Evolutionary conservation across 2,329 filamentous ascomycete genomes (phyloP).

Genomic region (Penicillium oxalicum): DNA sequence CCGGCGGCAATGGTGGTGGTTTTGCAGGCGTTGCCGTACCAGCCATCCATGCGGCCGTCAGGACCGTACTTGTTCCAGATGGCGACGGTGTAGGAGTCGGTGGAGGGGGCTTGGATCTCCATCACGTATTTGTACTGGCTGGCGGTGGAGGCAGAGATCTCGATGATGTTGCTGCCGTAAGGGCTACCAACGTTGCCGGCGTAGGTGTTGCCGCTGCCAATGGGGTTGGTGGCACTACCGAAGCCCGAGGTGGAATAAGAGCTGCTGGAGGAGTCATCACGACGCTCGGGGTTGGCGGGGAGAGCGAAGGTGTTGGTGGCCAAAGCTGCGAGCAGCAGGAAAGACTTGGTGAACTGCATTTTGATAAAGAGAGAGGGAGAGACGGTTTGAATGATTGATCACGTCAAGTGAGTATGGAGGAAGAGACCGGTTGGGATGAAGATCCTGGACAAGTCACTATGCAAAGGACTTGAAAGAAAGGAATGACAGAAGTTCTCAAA

Average conservation of each 20-base stretch:
- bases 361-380: slow-evolving; percentile 1
- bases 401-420: slow-evolving; percentile 2
- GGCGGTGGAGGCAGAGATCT: slow-evolving; percentile 28
- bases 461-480: slow-evolving; percentile 6
- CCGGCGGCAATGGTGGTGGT: slow-evolving; percentile 26
- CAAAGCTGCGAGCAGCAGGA: slow-evolving; percentile 30
- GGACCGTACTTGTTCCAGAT: slow-evolving; percentile 37
- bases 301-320: slow-evolving; percentile 20
- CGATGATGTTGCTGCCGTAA: slow-evolving; percentile 38
- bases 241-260: slow-evolving; percentile 29
- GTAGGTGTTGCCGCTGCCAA: slow-evolving; percentile 25
- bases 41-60: slow-evolving; percentile 27
- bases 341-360: slow-evolving; percentile 30
- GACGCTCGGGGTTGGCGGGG: slow-evolving; percentile 18
- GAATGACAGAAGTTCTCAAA: slow-evolving; percentile 11
- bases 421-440: not conserved
- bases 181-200: slow-evolving; percentile 35
- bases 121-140: slow-evolving; percentile 32
- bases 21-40: slow-evolving; percentile 28
- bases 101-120: slow-evolving; percentile 27
- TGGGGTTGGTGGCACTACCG: slow-evolving; percentile 22
- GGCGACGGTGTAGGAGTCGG: slow-evolving; percentile 29
- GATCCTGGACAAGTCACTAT: slow-evolving; percentile 3
- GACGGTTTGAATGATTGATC: slow-evolving; percentile 8
- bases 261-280: slow-evolving; percentile 14